These are phyloP conservation scores for Rhynchospora breviuscula DNA, from an alignment of 176 grass and related monocot genomes.

Conservation along the genomic window DNA sequence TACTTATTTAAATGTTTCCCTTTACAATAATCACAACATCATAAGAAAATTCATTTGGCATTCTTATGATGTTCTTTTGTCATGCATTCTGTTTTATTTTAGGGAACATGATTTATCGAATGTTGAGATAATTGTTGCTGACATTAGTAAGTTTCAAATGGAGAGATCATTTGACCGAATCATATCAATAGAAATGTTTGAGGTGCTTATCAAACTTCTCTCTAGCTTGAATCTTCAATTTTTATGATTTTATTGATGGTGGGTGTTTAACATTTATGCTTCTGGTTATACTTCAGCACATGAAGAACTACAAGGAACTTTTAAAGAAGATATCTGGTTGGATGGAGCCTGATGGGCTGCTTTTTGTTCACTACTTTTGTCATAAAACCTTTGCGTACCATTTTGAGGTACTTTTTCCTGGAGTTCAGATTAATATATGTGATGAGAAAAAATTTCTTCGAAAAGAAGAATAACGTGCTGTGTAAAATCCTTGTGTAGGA, in stretches of 20 bases:
- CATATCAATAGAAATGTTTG: conserved; percentile 95
- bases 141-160: conserved; percentile 94
- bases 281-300: conserved; percentile 51
- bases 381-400: conserved; percentile 95
- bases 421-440: background rate
- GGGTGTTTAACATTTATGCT: background rate
- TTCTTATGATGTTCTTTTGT: background rate
- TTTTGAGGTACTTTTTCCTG: conserved; percentile 57
- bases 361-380: conserved; percentile 91
- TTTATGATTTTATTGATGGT: background rate
- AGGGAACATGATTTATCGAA: conserved; percentile 68
- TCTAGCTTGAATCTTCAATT: background rate
- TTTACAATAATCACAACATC: background rate
- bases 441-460: background rate
- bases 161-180: conserved; percentile 83
- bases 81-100: conserved; percentile 14
- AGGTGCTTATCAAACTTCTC: conserved; percentile 36
- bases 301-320: conserved; percentile 96
- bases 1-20: background rate
- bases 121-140: conserved; percentile 85
- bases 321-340: conserved; percentile 91
- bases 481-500: conserved; percentile 46
- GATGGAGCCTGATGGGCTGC: conserved; percentile 78
- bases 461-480: background rate
- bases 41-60: background rate